These are phyloP conservation scores for Corchorus capsularis DNA, from an alignment of 345 rosid species.

Conservation along the genomic window DNA sequence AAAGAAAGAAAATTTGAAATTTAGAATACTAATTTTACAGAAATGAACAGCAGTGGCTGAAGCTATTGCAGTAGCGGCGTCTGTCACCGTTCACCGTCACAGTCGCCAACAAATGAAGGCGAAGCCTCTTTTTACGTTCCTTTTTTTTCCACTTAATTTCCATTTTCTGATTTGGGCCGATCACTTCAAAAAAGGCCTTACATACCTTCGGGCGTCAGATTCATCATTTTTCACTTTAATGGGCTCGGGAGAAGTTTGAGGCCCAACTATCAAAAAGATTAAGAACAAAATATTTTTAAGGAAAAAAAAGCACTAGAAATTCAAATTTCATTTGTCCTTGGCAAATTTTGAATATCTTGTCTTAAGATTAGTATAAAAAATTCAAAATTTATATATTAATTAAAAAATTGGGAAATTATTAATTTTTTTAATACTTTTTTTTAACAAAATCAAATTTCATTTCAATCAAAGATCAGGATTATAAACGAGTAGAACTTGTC, in stretches of 20 bases:
- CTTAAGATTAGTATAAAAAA: too few species aligned
- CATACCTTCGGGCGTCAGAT: background rate
- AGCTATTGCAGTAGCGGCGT: background rate
- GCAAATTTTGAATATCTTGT: too few species aligned
- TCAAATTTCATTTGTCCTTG: too few species aligned
- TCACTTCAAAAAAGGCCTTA: too few species aligned
- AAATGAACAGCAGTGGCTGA: background rate
- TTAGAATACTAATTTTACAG: background rate
- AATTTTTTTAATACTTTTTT: too few species aligned
- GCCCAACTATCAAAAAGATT: background rate
- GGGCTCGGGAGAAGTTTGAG: background rate
- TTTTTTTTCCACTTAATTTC: background rate
- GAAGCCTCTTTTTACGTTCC: background rate
- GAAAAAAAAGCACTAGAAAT: too few species aligned
- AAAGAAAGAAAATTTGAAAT: background rate
- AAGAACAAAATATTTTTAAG: too few species aligned
- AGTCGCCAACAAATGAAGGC: background rate
- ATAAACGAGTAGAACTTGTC: too few species aligned
- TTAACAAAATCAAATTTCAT: too few species aligned
- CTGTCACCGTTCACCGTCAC: conserved; percentile 13
- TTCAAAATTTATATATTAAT: too few species aligned
- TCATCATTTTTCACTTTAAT: background rate
- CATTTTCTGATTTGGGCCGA: background rate
- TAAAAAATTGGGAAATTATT: too few species aligned
- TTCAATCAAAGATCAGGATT: too few species aligned